A percentile compares a stretch with the other conserved stretches of the same genome.
These are phyloP conservation scores for Aspergillus ostianus DNA, from an alignment of 495 filamentous ascomycete species.

Conservation along the genomic window DNA sequence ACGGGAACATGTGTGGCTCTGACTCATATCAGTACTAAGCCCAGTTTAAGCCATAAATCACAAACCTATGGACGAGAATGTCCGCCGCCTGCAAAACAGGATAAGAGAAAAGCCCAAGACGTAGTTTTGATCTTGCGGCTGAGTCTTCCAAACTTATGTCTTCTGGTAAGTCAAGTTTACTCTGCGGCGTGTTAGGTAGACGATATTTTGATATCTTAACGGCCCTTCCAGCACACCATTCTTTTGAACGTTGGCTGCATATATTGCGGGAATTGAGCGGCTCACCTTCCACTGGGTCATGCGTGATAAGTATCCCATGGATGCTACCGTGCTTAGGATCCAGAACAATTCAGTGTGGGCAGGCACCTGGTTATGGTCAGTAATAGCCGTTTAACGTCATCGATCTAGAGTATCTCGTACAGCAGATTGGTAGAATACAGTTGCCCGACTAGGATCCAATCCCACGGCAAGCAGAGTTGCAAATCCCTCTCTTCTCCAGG, in stretches of 20 bases:
- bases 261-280: too few species aligned
- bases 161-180: slow-evolving; percentile 62
- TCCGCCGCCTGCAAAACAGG: slow-evolving; percentile 95
- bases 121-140: slow-evolving; percentile 56
- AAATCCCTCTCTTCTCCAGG: slow-evolving; percentile 69
- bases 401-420: slow-evolving; percentile 36
- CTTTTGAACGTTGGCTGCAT: not conserved
- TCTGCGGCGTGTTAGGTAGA: slow-evolving; percentile 43
- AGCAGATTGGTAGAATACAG: slow-evolving; percentile 81
- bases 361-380: slow-evolving; percentile 54
- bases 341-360: slow-evolving; percentile 90
- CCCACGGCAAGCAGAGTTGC: slow-evolving; percentile 82
- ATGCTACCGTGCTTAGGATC: slow-evolving; percentile 88
- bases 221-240: not conserved
- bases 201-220: not conserved
- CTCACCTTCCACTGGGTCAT: slow-evolving; percentile 99
- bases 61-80: slow-evolving; percentile 78
- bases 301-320: slow-evolving; percentile 81
- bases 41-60: slow-evolving; percentile 8
- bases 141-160: slow-evolving; percentile 52
- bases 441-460: slow-evolving; percentile 68
- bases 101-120: slow-evolving; percentile 93
- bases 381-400: not conserved
- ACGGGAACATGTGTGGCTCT: slow-evolving; percentile 94
- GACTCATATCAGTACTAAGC: slow-evolving; percentile 18